These are phyloP conservation scores for Bryopsis sp. DNA, from an alignment of 139 green algal genomes.

Conservation along the genomic window DNA sequence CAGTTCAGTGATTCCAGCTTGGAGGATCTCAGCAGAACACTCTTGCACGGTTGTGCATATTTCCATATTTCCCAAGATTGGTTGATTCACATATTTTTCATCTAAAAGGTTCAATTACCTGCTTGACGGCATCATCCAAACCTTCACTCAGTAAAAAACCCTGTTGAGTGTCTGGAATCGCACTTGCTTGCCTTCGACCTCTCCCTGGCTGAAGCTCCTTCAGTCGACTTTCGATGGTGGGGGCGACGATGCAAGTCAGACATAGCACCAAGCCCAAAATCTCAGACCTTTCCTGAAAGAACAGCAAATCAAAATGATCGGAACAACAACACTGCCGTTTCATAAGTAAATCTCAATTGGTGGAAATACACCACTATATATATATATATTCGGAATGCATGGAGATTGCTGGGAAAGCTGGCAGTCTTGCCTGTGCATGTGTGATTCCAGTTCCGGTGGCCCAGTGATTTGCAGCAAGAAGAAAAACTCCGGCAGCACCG, in stretches of 20 bases:
- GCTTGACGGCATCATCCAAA: conserved; percentile 26
- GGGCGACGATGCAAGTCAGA: conserved; percentile 41
- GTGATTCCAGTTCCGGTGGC: conserved; percentile 48
- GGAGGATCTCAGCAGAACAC: not conserved
- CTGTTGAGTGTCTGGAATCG: conserved; percentile 37
- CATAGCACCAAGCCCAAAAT: conserved; percentile 49
- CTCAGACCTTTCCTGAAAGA: conserved; percentile 50
- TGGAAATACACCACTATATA: not conserved
- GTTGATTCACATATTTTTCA: not conserved
- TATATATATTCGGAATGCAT: not conserved
- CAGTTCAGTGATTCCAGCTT: not conserved
- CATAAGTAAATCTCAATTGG: not conserved
- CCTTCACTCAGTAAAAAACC: conserved; percentile 37
- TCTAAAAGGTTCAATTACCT: conserved; percentile 18
- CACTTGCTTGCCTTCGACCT: conserved; percentile 37
- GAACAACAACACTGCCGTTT: too few relatives aligned
- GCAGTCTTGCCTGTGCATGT: conserved; percentile 21
- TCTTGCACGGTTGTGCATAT: not conserved
- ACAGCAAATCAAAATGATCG: too few relatives aligned
- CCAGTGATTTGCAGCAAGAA: too few relatives aligned
- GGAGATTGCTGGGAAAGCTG: not conserved
- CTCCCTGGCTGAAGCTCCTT: conserved; percentile 47
- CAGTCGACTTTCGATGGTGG: conserved; percentile 60
- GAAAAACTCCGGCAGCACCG: conserved; percentile 35
- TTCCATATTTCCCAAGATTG: not conserved